Evolutionary conservation across 768 basidiomycete species (phyloP).

Genomic region (Coprinopsis strossmayeri): DNA sequence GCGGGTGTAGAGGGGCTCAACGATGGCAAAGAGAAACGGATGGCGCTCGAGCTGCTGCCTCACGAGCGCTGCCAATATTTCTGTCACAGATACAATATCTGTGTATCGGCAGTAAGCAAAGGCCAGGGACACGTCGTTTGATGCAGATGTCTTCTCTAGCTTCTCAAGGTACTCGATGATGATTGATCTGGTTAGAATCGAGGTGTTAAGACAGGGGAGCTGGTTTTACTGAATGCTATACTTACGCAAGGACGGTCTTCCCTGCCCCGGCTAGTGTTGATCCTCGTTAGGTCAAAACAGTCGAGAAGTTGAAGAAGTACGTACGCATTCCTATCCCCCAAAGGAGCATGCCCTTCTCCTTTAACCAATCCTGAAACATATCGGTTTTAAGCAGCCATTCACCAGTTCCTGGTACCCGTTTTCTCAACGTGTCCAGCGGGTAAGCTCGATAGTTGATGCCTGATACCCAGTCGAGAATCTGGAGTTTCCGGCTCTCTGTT

Average conservation of each 20-base stretch:
- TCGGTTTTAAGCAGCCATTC: not conserved
- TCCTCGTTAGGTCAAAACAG: not conserved
- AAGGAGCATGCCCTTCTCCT: not conserved
- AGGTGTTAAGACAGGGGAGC: not conserved
- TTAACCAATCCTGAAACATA: not conserved
- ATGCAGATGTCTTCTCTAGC: not conserved
- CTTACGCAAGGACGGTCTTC: slow-evolving; percentile 3
- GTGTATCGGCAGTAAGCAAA: slow-evolving; percentile 1
- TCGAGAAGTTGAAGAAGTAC: not conserved
- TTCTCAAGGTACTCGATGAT: not conserved
- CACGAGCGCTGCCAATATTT: not conserved
- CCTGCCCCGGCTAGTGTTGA: slow-evolving; percentile 2
- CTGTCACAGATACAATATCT: not conserved
- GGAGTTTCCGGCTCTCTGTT: not conserved
- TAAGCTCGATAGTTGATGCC: not conserved
- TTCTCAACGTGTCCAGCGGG: not conserved
- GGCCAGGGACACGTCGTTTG: not conserved
- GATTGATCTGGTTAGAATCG: not conserved
- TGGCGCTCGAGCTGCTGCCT: not conserved
- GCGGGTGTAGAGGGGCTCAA: not conserved
- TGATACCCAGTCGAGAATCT: not conserved
- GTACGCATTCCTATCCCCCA: slow-evolving; percentile 2
- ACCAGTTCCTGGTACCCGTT: not conserved
- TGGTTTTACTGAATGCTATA: not conserved
- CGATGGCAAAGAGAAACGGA: not conserved